phyloP scores from a whole-genome alignment of 257 asterid genomes.

The Penstemon davidsonii region DNA sequence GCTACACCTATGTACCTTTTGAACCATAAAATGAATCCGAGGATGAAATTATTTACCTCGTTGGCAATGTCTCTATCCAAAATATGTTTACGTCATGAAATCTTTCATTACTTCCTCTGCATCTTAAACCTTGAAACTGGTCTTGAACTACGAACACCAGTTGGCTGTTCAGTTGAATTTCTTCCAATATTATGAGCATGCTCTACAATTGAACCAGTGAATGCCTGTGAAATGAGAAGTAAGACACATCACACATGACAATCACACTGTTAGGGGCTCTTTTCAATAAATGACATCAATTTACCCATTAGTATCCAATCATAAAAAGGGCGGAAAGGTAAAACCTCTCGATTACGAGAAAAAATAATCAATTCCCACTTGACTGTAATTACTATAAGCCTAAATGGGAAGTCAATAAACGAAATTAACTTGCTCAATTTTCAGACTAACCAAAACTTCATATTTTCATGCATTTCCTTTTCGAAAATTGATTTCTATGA shows the following conservation, averaged over 20 bases:
- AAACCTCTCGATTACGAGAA: too few relatives aligned
- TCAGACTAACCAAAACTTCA: not conserved
- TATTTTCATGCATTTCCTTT: constrained; percentile 2
- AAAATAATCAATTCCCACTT: not conserved
- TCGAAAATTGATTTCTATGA: not conserved
- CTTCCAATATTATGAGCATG: constrained; percentile 44
- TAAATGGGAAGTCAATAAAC: not conserved
- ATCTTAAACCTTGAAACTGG: constrained; percentile 86
- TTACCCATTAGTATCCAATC: too few relatives aligned
- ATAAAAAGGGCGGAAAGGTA: too few relatives aligned
- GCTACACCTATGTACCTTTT: too few relatives aligned
- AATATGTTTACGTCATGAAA: constrained; percentile 1
- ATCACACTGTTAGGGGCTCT: not conserved
- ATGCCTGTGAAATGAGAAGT: constrained; percentile 41
- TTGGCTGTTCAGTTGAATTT: constrained; percentile 36
- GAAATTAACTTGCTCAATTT: not conserved
- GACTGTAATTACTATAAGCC: not conserved
- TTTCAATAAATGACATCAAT: too few relatives aligned
- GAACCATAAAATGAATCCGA: too few relatives aligned
- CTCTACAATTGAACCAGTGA: constrained; percentile 73
- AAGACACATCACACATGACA: not conserved
- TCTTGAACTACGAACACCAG: constrained; percentile 47
- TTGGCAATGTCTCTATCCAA: not conserved
- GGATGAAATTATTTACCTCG: not conserved
- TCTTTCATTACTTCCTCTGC: constrained; percentile 49